Evolutionary conservation across 768 basidiomycete genomes (phyloP).

Genomic region (Phlebiopsis flavidoalba): DNA sequence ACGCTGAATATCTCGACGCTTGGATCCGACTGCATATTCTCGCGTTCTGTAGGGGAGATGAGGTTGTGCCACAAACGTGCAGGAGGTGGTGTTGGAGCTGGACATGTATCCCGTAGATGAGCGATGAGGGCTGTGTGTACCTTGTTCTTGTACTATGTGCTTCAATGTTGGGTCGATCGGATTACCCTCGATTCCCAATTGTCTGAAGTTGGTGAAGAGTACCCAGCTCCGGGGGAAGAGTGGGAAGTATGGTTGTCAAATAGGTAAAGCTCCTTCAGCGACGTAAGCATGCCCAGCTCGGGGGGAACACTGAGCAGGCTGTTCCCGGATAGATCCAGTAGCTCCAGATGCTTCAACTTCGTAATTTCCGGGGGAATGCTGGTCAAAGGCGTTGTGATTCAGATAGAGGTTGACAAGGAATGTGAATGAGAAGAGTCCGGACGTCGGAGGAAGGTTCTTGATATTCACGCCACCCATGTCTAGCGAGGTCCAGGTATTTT

Average conservation of each 20-base stretch:
- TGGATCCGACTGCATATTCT: slow-evolving; percentile 55
- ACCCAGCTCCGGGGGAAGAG: slow-evolving; percentile 83
- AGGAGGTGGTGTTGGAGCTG: slow-evolving; percentile 75
- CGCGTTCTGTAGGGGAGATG: slow-evolving; percentile 52
- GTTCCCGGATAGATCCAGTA: slow-evolving; percentile 92
- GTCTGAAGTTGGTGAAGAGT: slow-evolving; percentile 89
- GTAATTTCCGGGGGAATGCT: slow-evolving; percentile 79
- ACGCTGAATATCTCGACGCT: slow-evolving; percentile 73
- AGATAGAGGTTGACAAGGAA: slow-evolving; percentile 94
- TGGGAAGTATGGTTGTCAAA: slow-evolving; percentile 94
- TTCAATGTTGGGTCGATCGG: slow-evolving; percentile 78
- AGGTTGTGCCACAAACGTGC: slow-evolving; percentile 73
- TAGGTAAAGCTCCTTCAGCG: slow-evolving; percentile 86
- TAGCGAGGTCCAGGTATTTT: slow-evolving; percentile 82
- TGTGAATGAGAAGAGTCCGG: slow-evolving; percentile 78
- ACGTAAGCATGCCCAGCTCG: slow-evolving; percentile 87
- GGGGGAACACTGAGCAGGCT: slow-evolving; percentile 70
- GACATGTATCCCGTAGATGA: slow-evolving; percentile 91
- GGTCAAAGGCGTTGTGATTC: slow-evolving; percentile 86
- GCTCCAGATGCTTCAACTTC: slow-evolving; percentile 76
- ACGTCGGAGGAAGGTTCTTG: slow-evolving; percentile 79
- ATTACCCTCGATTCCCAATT: slow-evolving; percentile 95
- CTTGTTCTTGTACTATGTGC: slow-evolving; percentile 86
- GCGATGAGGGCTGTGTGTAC: slow-evolving; percentile 86
- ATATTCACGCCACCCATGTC: slow-evolving; percentile 96